phyloP scores from a whole-genome alignment of 164 flowering plant species.

The Liquidambar formosana region DNA sequence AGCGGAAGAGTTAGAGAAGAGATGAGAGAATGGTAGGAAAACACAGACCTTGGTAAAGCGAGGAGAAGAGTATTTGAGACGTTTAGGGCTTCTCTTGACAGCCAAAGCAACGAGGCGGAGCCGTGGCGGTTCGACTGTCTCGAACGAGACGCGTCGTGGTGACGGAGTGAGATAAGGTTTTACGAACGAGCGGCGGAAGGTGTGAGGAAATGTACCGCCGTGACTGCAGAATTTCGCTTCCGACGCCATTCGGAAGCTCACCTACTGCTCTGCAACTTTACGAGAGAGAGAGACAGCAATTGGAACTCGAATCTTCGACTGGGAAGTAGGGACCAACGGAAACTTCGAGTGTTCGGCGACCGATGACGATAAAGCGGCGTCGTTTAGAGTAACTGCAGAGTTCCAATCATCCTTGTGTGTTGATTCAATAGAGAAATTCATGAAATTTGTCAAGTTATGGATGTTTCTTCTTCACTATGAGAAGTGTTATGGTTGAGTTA shows the following conservation, averaged over 20 bases:
- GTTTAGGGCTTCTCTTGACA: constrained; percentile 78
- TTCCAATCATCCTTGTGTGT: no score
- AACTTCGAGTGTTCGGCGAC: no score
- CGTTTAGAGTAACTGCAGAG: no score
- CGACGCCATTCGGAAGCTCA: not conserved
- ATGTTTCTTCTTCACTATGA: no score
- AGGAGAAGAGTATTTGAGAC: constrained; percentile 81
- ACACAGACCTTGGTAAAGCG: constrained; percentile 60
- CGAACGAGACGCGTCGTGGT: not conserved
- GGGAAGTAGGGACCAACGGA: no score
- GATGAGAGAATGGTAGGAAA: not conserved
- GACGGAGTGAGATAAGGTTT: not conserved
- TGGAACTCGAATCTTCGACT: not conserved
- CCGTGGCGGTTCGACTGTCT: constrained; percentile 12
- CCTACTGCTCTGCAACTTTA: not conserved
- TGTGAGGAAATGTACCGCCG: constrained; percentile 3
- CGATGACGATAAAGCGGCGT: no score
- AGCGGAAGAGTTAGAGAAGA: not conserved
- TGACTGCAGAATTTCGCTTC: not conserved
- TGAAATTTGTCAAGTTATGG: no score
- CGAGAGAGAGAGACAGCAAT: not conserved
- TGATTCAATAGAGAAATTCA: no score
- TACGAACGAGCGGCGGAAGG: not conserved
- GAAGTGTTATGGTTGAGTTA: no score
- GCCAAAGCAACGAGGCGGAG: constrained; percentile 29